These are phyloP conservation scores for Cucumis melo DNA, from an alignment of 306 rosid genomes.

Conservation along the genomic window DNA sequence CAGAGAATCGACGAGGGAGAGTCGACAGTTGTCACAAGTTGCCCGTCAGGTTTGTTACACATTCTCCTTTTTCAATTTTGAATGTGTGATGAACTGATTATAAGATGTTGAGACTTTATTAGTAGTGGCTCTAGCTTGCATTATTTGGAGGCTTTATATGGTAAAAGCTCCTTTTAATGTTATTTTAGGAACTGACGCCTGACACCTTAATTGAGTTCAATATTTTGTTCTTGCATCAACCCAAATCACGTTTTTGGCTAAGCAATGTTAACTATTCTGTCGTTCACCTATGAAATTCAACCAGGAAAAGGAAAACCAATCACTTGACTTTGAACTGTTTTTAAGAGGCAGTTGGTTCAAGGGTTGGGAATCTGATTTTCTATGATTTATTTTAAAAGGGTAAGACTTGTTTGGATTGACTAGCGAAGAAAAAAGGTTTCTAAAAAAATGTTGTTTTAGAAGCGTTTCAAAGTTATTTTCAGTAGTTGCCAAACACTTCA, in stretches of 20 bases:
- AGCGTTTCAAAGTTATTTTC: too few species aligned
- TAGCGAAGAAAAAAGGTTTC: too few species aligned
- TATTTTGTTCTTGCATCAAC: background rate
- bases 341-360: background rate
- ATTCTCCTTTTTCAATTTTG: background rate
- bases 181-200: background rate
- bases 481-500: too few species aligned
- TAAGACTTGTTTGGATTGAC: too few species aligned
- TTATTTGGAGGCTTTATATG: background rate
- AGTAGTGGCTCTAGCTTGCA: background rate
- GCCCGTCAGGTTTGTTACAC: conserved; percentile 45
- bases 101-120: background rate
- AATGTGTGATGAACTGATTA: background rate
- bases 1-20: conserved; percentile 29
- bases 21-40: conserved; percentile 34
- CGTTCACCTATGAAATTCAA: background rate
- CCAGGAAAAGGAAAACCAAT: background rate
- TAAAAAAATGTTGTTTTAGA: too few species aligned
- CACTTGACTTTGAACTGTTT: background rate
- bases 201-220: background rate
- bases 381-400: background rate
- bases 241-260: background rate
- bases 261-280: background rate
- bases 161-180: background rate
- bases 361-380: background rate